Base-by-base conservation (phyloP, 2,329 filamentous ascomycete species). In the Pseudogymnoascus sp. region DNA sequence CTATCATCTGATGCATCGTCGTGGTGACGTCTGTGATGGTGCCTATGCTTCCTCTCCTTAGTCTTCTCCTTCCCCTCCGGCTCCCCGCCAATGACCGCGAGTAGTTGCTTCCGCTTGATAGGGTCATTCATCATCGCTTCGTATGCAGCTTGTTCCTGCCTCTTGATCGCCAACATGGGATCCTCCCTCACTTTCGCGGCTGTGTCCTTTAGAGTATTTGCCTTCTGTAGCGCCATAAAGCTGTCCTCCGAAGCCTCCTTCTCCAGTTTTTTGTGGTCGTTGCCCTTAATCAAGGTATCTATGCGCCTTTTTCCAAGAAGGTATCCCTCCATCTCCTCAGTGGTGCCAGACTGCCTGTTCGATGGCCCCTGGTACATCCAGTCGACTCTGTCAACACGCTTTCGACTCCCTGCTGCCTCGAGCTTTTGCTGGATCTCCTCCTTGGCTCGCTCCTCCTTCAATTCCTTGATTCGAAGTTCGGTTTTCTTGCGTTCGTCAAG, bases 341-440 rank as follows among this genome's bases (percentile, higher is more conserved):
- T 85, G 40, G 85, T 90, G 31, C 88, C 89, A n/a, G 81, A 80
- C 71, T 90, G 88, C 37, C 91, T 90, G 63, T 81, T 83, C 60
- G 88, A 89, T 7, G 95, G 92, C 1, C 93, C 93, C 70, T 89
- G 86, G 77, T 99, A 99, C 91, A 99, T 97, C 91, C 95, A 99
- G 71, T 97, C 95, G 26, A 99, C 93, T 37, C 92, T 87, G 70
- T 93, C 88, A 31, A 89, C 78, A 62, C 88, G 83, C 72, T 91
- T 93, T 70, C 84, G 86, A 63, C 93, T 92, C 38, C 95, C 95
- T 0, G 92, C 89, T 2, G 89, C 88, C 76, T 97, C 95, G 63
- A 97, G 91, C 68, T 97, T 83, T 61, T 87, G 85, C 75, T 97
- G 90, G 1, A 97, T 85, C 75, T 97, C 93, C 75, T 97, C 91